Evolutionary conservation across 2,329 filamentous ascomycete species (phyloP).

Genomic region (Ophiostoma tasmaniense): DNA sequence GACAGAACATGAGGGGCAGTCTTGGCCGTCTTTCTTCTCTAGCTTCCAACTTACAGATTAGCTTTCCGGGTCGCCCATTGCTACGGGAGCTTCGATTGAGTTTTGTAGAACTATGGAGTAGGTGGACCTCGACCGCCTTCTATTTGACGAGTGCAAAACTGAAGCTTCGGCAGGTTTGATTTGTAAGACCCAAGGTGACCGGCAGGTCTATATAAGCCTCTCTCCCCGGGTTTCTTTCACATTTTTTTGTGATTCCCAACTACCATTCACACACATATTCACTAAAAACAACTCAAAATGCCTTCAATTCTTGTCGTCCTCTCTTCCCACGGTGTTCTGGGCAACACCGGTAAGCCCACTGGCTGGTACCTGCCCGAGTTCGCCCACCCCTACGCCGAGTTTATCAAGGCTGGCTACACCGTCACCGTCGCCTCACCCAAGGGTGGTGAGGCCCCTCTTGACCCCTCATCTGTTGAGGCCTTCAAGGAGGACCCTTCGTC

Average conservation of each 20-base stretch:
- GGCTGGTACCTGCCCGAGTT: constrained; percentile 65
- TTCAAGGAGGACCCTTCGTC: constrained; percentile 47
- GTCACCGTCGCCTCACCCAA: constrained; percentile 53
- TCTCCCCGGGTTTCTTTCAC: neutral
- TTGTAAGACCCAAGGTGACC: neutral
- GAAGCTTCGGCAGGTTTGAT: neutral
- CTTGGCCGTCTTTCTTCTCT: neutral
- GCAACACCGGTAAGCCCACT: constrained; percentile 45
- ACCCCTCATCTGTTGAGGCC: constrained; percentile 47
- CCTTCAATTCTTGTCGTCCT: constrained; percentile 62
- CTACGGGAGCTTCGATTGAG: neutral
- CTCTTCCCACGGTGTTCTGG: constrained; percentile 50
- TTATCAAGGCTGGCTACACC: constrained; percentile 42
- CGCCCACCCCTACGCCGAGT: constrained; percentile 54
- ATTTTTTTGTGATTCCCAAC: neutral
- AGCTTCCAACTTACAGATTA: neutral
- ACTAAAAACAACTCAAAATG: constrained; percentile 1
- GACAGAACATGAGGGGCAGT: too few relatives aligned
- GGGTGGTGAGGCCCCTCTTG: constrained; percentile 54
- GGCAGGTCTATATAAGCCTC: neutral
- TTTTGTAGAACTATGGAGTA: neutral
- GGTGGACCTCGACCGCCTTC: neutral
- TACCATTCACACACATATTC: too few relatives aligned
- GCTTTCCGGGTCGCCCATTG: neutral
- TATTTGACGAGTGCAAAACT: neutral